These are phyloP conservation scores for Lyophyllum decastes DNA, from an alignment of 768 basidiomycete species.

Conservation along the genomic window DNA sequence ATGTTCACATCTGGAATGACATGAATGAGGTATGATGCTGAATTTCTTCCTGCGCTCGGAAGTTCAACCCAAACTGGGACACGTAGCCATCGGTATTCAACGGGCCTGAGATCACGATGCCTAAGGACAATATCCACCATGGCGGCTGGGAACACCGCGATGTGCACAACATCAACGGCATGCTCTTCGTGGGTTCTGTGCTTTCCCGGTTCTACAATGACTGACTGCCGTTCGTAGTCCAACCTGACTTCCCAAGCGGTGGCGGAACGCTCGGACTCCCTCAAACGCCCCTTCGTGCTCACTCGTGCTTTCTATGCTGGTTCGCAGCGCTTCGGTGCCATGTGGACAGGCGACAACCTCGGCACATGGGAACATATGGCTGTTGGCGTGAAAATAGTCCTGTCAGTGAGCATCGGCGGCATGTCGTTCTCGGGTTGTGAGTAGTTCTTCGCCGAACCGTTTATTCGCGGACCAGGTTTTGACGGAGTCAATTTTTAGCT, in stretches of 20 bases:
- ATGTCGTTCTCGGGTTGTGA: conserved; percentile 90
- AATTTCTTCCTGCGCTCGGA: conserved; percentile 8
- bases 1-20: conserved; percentile 96
- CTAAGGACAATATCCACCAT: conserved; percentile 71
- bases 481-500: conserved; percentile 48
- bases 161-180: conserved; percentile 96
- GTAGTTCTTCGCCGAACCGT: conserved; percentile 27
- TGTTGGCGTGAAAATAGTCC: conserved; percentile 90
- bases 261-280: conserved; percentile 67
- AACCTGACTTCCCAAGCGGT: conserved; percentile 85
- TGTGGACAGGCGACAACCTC: conserved; percentile 99
- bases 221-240: conserved; percentile 48
- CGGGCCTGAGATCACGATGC: conserved; percentile 90
- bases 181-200: conserved; percentile 70
- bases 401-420: conserved; percentile 85
- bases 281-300: conserved; percentile 91
- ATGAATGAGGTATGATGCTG: conserved; percentile 86
- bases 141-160: conserved; percentile 99
- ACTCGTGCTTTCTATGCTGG: conserved; percentile 95
- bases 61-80: not conserved
- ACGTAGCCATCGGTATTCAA: conserved; percentile 94
- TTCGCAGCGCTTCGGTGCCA: conserved; percentile 93
- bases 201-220: not conserved
- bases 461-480: not conserved
- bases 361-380: conserved; percentile 98